Conservation (phyloP, 1,139 yeast genomes). For the Lodderomyces elongisporus region DNA sequence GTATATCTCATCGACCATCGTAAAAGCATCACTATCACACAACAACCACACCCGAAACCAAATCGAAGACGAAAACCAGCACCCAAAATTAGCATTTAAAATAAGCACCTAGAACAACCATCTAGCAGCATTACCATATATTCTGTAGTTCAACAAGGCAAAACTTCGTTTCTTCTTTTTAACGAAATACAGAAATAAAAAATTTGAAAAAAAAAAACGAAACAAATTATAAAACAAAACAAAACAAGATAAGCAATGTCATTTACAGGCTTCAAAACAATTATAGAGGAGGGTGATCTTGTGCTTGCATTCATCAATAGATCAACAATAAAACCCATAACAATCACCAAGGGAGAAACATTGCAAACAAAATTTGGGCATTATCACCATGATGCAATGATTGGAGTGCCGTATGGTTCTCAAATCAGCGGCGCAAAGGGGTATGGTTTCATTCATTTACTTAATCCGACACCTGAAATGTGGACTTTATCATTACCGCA, state of each 20-base stretch:
- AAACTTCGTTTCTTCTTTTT: no score
- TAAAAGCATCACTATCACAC: no score
- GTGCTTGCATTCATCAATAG: constrained; percentile 84
- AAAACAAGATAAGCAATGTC: constrained; percentile 23
- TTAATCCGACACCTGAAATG: constrained; percentile 90
- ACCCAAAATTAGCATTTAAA: no score
- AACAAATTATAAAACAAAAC: constrained; percentile 1
- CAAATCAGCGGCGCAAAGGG: constrained; percentile 80
- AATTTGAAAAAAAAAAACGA: no score
- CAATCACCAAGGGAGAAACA: constrained; percentile 51
- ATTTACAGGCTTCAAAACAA: constrained; percentile 47
- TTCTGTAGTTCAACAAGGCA: no score
- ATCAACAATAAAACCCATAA: constrained; percentile 70
- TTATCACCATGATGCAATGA: constrained; percentile 76
- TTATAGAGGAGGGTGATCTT: constrained; percentile 76
- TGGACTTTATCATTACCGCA: constrained; percentile 96
- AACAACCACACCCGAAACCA: no score
- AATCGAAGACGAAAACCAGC: no score
- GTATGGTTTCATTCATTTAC: constrained; percentile 79
- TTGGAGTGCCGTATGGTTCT: constrained; percentile 77
- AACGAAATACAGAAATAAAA: no score
- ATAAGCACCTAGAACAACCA: no score
- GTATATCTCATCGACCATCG: no score
- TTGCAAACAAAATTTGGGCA: constrained; percentile 87
- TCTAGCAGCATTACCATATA: no score